Conservation (phyloP, 345 rosid species). For the Hypericum perforatum region DNA sequence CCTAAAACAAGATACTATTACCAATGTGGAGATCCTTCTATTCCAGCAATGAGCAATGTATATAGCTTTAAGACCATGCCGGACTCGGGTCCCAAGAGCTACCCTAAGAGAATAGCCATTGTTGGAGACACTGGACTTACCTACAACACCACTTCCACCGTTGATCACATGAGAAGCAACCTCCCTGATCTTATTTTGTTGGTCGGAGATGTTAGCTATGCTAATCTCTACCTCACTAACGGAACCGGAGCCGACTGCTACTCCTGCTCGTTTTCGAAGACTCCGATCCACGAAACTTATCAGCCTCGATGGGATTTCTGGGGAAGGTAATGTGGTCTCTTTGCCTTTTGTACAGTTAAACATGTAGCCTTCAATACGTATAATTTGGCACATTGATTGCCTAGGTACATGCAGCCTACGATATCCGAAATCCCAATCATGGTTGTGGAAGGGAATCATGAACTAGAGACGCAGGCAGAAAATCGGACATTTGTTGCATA, state of each 20-base stretch:
- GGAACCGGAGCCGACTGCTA: conserved; percentile 47
- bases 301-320: conserved; percentile 99
- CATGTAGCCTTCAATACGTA: no score
- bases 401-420: conserved; percentile 74
- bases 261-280: conserved; percentile 37
- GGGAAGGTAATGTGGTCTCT: conserved; percentile 57
- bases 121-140: conserved; percentile 87
- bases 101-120: conserved; percentile 58
- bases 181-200: conserved; percentile 75
- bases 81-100: conserved; percentile 32
- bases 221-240: conserved; percentile 57
- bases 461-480: conserved; percentile 63
- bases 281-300: conserved; percentile 63
- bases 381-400: no score
- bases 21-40: conserved; percentile 64
- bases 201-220: conserved; percentile 73
- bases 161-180: conserved; percentile 48
- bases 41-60: conserved; percentile 41
- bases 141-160: conserved; percentile 57
- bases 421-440: conserved; percentile 63
- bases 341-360: no score
- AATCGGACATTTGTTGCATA: conserved; percentile 61
- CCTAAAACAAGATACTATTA: conserved; percentile 47
- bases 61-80: conserved; percentile 71
- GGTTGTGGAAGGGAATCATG: conserved; percentile 90